Conservation (phyloP, 106 monocot species). For the Allium fistulosum region DNA sequence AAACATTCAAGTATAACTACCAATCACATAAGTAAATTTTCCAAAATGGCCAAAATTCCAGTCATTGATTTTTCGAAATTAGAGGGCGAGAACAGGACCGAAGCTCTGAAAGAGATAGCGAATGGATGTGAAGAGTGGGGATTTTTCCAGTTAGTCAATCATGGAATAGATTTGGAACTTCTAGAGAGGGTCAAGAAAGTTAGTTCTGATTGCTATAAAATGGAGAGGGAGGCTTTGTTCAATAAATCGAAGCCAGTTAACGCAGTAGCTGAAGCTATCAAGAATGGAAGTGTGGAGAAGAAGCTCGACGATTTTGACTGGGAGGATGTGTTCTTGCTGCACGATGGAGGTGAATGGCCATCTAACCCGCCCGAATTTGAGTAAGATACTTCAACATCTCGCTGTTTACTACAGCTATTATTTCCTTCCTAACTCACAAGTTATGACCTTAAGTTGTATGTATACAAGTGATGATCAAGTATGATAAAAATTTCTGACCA, state of each 20-base stretch:
- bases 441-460: no score
- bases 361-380: slow-evolving; percentile 44
- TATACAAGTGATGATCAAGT: no score
- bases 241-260: slow-evolving; percentile 33
- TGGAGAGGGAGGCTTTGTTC: slow-evolving; percentile 49
- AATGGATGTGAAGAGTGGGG: slow-evolving; percentile 57
- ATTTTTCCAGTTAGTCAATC: slow-evolving; percentile 71
- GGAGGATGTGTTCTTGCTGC: slow-evolving; percentile 49
- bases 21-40: not conserved
- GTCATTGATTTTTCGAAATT: slow-evolving; percentile 51
- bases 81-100: slow-evolving; percentile 16
- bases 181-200: slow-evolving; percentile 58
- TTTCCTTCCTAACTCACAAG: no score
- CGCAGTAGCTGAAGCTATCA: slow-evolving; percentile 17
- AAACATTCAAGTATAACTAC: not conserved
- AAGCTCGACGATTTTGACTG: slow-evolving; percentile 36
- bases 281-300: slow-evolving; percentile 3
- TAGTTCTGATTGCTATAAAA: slow-evolving; percentile 36
- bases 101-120: slow-evolving; percentile 34
- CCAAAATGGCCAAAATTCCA: slow-evolving; percentile 18
- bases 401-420: no score
- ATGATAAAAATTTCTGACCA: no score
- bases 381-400: slow-evolving; percentile 8
- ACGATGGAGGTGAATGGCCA: slow-evolving; percentile 41
- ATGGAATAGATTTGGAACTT: slow-evolving; percentile 47